phyloP scores from a whole-genome alignment of 306 rosid genomes.

The Cucumis hystrix region DNA sequence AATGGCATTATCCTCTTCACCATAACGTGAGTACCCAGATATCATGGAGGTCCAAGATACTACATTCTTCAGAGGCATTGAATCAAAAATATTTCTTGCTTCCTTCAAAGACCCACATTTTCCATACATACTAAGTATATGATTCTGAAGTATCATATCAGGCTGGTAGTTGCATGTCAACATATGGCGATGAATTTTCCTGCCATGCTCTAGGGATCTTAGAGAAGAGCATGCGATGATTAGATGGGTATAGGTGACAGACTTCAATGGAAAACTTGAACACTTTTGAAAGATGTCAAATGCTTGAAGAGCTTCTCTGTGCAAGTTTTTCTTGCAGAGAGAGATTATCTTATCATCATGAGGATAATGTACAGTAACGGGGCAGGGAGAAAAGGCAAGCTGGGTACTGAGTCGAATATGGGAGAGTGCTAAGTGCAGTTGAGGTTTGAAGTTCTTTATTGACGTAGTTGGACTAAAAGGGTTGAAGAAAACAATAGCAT shows the following conservation, averaged over 20 bases:
- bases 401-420: slow-evolving; percentile 11
- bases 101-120: slow-evolving; percentile 64
- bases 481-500: slow-evolving; percentile 1
- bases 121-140: slow-evolving; percentile 56
- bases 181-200: slow-evolving; percentile 40
- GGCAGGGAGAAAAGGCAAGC: slow-evolving; percentile 9
- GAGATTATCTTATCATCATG: slow-evolving; percentile 29
- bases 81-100: slow-evolving; percentile 47
- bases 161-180: slow-evolving; percentile 24
- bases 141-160: slow-evolving; percentile 46
- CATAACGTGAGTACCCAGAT: slow-evolving; percentile 47
- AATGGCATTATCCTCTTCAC: slow-evolving; percentile 39
- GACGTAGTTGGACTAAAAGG: neutral
- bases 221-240: slow-evolving; percentile 43
- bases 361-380: slow-evolving; percentile 17
- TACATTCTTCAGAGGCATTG: slow-evolving; percentile 46
- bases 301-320: slow-evolving; percentile 49
- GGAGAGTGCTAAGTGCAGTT: slow-evolving; percentile 18
- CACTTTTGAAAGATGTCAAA: slow-evolving; percentile 30
- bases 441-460: slow-evolving; percentile 22
- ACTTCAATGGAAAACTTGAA: slow-evolving; percentile 21
- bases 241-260: slow-evolving; percentile 33
- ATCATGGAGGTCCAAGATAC: slow-evolving; percentile 78
- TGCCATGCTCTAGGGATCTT: slow-evolving; percentile 46
- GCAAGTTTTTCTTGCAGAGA: slow-evolving; percentile 31